A percentile compares a stretch with the other conserved stretches of the same genome.
phyloP scores from a whole-genome alignment of 2,329 filamentous ascomycete genomes.

The Eurotiales sp. region DNA sequence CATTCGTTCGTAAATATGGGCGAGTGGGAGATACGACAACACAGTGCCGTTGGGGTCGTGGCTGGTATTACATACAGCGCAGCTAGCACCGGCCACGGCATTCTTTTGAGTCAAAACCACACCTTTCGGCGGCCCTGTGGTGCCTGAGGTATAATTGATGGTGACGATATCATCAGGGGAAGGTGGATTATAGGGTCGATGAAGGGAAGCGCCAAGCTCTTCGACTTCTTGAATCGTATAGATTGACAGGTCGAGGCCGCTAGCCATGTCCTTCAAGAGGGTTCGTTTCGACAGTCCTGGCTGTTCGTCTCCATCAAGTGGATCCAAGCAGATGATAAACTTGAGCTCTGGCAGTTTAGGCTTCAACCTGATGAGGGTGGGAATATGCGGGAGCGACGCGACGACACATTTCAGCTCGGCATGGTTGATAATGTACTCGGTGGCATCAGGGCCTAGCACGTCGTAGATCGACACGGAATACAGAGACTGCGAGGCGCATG shows the following conservation, averaged over 20 bases:
- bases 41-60: slow-evolving; percentile 58
- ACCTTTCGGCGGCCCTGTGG: slow-evolving; percentile 62
- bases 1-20: slow-evolving; percentile 89
- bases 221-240: slow-evolving; percentile 80
- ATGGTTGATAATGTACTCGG: slow-evolving; percentile 95
- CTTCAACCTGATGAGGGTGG: slow-evolving; percentile 74
- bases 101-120: slow-evolving; percentile 73
- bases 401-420: slow-evolving; percentile 70
- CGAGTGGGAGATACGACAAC: slow-evolving; percentile 86
- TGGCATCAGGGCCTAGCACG: slow-evolving; percentile 84
- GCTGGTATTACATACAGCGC: slow-evolving; percentile 48
- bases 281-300: slow-evolving; percentile 73
- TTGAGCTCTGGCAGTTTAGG: slow-evolving; percentile 76
- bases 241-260: slow-evolving; percentile 70
- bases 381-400: slow-evolving; percentile 75
- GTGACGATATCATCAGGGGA: slow-evolving; percentile 73
- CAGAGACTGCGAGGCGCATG: slow-evolving; percentile 78
- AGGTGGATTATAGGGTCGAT: slow-evolving; percentile 68
- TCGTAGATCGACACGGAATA: slow-evolving; percentile 95
- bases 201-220: slow-evolving; percentile 67
- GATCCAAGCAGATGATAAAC: slow-evolving; percentile 81
- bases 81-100: slow-evolving; percentile 68
- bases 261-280: slow-evolving; percentile 70
- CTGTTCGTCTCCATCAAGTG: slow-evolving; percentile 74
- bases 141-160: slow-evolving; percentile 64